Evolutionary conservation across 345 rosid genomes (phyloP).

Genomic region (Mangifera indica): DNA sequence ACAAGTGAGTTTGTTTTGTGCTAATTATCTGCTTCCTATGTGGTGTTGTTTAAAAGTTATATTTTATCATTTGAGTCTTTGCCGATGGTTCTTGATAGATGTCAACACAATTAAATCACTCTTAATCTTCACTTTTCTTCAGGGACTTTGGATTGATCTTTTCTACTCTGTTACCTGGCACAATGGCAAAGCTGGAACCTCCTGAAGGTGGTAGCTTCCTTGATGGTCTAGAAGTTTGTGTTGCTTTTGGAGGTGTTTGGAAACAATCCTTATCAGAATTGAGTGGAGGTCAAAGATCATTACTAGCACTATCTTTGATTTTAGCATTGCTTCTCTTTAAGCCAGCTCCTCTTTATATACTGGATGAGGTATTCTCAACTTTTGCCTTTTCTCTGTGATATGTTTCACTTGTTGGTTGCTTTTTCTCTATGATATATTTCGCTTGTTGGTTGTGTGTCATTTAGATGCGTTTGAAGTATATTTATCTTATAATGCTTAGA

Average conservation of each 20-base stretch:
- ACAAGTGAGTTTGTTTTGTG: slow-evolving; percentile 44
- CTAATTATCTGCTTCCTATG: no score
- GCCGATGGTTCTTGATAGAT: background rate
- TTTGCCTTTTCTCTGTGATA: background rate
- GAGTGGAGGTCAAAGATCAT: slow-evolving; percentile 93
- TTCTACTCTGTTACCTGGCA: slow-evolving; percentile 88
- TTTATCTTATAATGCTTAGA: slow-evolving; percentile 3
- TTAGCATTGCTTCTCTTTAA: slow-evolving; percentile 94
- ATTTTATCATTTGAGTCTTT: background rate
- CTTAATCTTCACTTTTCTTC: slow-evolving; percentile 17
- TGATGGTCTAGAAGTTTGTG: slow-evolving; percentile 95
- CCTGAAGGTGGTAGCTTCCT: slow-evolving; percentile 86
- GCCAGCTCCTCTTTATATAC: slow-evolving; percentile 96
- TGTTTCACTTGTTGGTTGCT: slow-evolving; percentile 1
- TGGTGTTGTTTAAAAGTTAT: no score
- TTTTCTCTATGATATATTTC: no score
- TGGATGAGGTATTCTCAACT: slow-evolving; percentile 70
- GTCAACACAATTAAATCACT: background rate
- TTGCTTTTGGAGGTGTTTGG: slow-evolving; percentile 96
- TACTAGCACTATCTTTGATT: slow-evolving; percentile 90
- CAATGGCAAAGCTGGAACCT: slow-evolving; percentile 86
- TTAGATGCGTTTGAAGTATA: background rate
- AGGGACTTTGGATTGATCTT: slow-evolving; percentile 96
- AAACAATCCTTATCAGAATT: slow-evolving; percentile 91
- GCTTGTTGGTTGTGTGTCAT: no score